Conservation (phyloP, 2,329 filamentous ascomycete genomes). For the Penicillium palitans region DNA sequence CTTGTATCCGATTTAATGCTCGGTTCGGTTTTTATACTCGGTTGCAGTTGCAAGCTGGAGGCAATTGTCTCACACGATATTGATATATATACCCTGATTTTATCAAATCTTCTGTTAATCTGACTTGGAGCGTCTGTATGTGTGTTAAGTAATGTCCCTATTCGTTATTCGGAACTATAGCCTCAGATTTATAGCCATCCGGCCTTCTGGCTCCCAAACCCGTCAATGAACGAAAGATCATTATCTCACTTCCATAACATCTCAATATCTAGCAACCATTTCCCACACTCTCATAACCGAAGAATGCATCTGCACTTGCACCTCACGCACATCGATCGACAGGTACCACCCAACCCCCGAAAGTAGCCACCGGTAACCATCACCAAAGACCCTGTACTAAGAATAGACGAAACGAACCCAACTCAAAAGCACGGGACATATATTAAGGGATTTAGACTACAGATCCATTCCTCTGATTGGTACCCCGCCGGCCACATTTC, state of each 20-base stretch:
- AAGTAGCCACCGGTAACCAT: background rate
- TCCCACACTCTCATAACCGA: background rate
- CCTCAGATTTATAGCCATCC: background rate
- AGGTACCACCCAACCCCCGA: slow-evolving; percentile 7
- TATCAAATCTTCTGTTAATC: slow-evolving; percentile 5
- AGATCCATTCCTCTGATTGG: slow-evolving; percentile 8
- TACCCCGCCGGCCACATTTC: background rate
- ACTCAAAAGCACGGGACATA: background rate
- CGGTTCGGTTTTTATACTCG: background rate
- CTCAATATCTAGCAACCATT: slow-evolving; percentile 2
- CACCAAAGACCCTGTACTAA: background rate
- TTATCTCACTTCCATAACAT: background rate
- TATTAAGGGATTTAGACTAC: slow-evolving; percentile 6
- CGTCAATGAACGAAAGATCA: background rate
- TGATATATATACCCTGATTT: slow-evolving; percentile 22
- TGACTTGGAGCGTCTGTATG: slow-evolving; percentile 10
- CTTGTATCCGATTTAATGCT: background rate
- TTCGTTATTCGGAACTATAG: background rate
- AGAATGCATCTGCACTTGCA: background rate
- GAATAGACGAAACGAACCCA: slow-evolving; percentile 6
- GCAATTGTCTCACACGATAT: slow-evolving; percentile 8
- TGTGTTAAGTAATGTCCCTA: background rate
- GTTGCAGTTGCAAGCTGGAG: slow-evolving; percentile 3
- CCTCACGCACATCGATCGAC: slow-evolving; percentile 2
- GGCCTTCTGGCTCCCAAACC: background rate